Conservation (phyloP, 495 filamentous ascomycete species). For the Aspergillus taichungensis region DNA sequence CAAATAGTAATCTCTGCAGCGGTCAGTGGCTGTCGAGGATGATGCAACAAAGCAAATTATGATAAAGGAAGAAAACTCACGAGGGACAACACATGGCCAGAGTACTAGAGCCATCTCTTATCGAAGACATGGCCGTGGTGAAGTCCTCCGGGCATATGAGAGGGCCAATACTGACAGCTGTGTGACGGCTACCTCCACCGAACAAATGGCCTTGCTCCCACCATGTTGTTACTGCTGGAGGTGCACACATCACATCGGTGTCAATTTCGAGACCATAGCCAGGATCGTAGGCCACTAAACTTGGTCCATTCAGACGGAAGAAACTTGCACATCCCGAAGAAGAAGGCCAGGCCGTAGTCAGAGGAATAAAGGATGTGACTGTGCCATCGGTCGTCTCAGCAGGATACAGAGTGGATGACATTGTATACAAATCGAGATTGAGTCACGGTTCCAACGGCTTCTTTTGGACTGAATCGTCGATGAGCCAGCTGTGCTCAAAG, state of each 20-base stretch:
- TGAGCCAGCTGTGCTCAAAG: too few relatives aligned
- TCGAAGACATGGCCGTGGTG: background rate
- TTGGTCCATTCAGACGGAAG: background rate
- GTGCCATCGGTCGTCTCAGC: background rate
- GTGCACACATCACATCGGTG: background rate
- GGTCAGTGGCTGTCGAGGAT: too few relatives aligned
- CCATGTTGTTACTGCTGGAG: slow-evolving; percentile 5
- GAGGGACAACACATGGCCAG: slow-evolving; percentile 4
- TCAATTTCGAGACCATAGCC: slow-evolving; percentile 4
- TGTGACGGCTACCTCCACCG: background rate
- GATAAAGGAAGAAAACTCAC: background rate
- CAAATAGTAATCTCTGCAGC: background rate
- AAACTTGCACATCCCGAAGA: slow-evolving; percentile 2
- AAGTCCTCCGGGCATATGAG: slow-evolving; percentile 3
- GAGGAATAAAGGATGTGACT: slow-evolving; percentile 1
- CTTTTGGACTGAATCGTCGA: too few relatives aligned
- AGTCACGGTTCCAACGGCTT: too few relatives aligned
- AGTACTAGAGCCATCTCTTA: background rate
- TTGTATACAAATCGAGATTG: too few relatives aligned
- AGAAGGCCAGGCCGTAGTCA: background rate
- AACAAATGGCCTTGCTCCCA: slow-evolving; percentile 3
- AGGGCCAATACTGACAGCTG: slow-evolving; percentile 3
- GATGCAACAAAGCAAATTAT: too few relatives aligned
- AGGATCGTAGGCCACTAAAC: slow-evolving; percentile 1
- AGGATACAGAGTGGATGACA: background rate